Conservation (phyloP, 106 monocot genomes). For the Allium fistulosum region DNA sequence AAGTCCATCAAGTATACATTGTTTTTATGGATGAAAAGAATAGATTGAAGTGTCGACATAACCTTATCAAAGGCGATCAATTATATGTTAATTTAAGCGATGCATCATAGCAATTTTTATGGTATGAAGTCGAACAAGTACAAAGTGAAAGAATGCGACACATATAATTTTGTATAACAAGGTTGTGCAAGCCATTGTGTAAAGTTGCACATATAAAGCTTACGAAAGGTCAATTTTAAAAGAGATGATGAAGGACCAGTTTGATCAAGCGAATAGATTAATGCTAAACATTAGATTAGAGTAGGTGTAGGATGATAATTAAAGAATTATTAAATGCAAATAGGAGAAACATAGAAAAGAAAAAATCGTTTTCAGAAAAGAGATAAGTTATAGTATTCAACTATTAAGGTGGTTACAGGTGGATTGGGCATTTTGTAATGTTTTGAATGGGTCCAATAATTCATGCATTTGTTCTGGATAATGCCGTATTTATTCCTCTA, state of each 20-base stretch:
- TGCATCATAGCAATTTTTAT: not conserved
- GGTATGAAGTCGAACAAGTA: not conserved
- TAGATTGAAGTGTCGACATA: not conserved
- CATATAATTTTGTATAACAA: not conserved
- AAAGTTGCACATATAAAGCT: not conserved
- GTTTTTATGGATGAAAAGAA: not conserved
- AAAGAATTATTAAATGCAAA: not conserved
- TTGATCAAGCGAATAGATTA: not conserved
- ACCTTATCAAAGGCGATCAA: not conserved
- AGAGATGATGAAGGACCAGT: not conserved
- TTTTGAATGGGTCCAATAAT: not conserved
- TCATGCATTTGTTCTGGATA: no score
- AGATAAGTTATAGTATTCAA: not conserved
- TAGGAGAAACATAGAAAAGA: not conserved
- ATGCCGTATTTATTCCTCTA: no score
- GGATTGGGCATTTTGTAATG: not conserved
- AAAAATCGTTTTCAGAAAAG: not conserved
- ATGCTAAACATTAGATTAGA: not conserved
- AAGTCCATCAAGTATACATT: not conserved
- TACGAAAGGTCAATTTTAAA: not conserved
- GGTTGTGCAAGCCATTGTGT: not conserved
- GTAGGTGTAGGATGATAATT: not conserved
- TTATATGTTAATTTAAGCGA: not conserved
- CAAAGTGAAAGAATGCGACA: no score
- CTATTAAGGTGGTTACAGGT: not conserved